Percentiles rank a stretch among this genome's conserved stretches.
These are phyloP conservation scores for Ascomycota sp. DNA, from an alignment of 2,329 filamentous ascomycete genomes.

Conservation along the genomic window DNA sequence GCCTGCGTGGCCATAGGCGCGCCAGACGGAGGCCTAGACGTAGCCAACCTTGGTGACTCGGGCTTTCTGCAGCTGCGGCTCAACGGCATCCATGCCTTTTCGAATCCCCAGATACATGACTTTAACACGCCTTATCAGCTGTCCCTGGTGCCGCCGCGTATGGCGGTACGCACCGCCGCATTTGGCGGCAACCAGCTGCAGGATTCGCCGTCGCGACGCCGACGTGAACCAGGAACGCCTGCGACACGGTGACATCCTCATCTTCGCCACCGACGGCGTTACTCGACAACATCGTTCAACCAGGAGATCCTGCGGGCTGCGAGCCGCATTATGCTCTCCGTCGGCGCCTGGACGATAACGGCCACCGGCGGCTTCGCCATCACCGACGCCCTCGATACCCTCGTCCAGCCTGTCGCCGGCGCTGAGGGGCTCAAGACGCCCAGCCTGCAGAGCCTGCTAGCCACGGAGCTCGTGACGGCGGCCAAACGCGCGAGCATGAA, in stretches of 20 bases:
- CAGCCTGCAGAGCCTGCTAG: constrained; percentile 52
- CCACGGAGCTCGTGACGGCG: constrained; percentile 57
- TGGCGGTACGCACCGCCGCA: constrained; percentile 58
- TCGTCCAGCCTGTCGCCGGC: constrained; percentile 11
- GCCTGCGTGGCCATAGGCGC: constrained; percentile 69
- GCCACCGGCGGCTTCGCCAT: constrained; percentile 39
- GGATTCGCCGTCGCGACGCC: constrained; percentile 69
- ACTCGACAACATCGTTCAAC: constrained; percentile 89
- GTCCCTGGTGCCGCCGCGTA: constrained; percentile 62
- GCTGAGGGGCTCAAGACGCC: not conserved
- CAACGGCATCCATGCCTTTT: constrained; percentile 68
- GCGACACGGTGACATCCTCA: constrained; percentile 77
- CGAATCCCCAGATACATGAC: constrained; percentile 75
- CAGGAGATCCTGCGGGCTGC: constrained; percentile 73
- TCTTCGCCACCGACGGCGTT: constrained; percentile 86
- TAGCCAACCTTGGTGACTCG: constrained; percentile 90
- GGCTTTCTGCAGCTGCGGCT: constrained; percentile 75
- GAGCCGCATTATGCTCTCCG: constrained; percentile 51
- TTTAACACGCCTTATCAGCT: constrained; percentile 98
- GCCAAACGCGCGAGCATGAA: constrained; percentile 76
- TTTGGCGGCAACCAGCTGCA: constrained; percentile 69
- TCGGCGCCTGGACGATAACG: constrained; percentile 53
- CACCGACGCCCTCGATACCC: constrained; percentile 34
- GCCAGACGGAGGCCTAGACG: constrained; percentile 54
- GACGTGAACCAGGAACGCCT: constrained; percentile 57